Conservation (phyloP, 768 basidiomycete species). For the Macrolepiota albuminosa region DNA sequence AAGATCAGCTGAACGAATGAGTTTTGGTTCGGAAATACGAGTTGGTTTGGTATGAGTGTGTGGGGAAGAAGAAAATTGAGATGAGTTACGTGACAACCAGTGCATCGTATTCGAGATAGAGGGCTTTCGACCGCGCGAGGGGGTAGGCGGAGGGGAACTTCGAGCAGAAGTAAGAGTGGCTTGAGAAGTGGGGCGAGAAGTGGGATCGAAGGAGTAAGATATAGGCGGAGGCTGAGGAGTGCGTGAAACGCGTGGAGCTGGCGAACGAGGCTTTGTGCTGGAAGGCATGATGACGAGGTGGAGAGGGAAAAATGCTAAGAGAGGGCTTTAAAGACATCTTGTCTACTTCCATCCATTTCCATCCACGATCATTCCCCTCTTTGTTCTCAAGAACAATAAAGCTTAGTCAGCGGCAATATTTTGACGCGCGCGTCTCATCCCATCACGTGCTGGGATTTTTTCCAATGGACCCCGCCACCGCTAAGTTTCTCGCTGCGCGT, state of each 20-base stretch:
- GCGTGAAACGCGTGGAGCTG: conserved; percentile 22
- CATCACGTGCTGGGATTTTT: conserved; percentile 9
- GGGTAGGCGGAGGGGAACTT: conserved; percentile 20
- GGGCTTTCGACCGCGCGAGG: conserved; percentile 23
- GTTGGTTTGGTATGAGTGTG: conserved; percentile 32
- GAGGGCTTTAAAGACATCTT: neutral
- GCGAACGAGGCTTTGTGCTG: conserved; percentile 27
- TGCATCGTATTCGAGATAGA: conserved; percentile 44
- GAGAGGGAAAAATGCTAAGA: conserved; percentile 9
- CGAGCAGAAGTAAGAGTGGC: conserved; percentile 19
- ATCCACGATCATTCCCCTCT: conserved; percentile 2
- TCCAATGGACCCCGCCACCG: conserved; percentile 25
- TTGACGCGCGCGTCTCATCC: neutral
- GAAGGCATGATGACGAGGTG: conserved; percentile 17
- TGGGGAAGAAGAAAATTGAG: conserved; percentile 23
- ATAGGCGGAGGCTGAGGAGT: conserved; percentile 21
- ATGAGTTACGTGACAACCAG: conserved; percentile 43
- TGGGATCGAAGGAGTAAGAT: conserved; percentile 18
- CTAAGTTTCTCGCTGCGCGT: conserved; percentile 43
- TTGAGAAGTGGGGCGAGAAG: conserved; percentile 18
- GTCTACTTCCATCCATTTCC: conserved; percentile 1
- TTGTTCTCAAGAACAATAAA: conserved; percentile 19
- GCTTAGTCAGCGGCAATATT: conserved; percentile 6
- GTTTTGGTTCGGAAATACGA: conserved; percentile 40
- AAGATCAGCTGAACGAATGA: conserved; percentile 35